Base-by-base conservation (phyloP, 805 yeast species). In the Starmerella bombicola region DNA sequence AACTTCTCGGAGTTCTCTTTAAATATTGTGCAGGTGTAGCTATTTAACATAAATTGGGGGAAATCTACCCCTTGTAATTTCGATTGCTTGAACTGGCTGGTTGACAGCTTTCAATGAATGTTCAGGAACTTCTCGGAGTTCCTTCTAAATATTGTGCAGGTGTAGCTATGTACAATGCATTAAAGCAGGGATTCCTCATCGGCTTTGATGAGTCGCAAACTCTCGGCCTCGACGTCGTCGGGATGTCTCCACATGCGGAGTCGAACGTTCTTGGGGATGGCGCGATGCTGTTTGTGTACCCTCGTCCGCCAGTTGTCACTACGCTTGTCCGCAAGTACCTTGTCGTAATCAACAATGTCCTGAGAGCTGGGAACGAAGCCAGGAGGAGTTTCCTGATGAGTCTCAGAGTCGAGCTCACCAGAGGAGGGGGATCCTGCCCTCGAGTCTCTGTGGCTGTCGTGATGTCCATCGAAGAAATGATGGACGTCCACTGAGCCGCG, bases 301-400 rank as follows among this genome's bases (percentile, higher is more conserved):
- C 83, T 64, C 24, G 61, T 60, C 40, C 66, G 68, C 86, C 86
- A 78, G 16, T 62, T 50, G 17, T 72, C 76, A 19, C 67, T 67
- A 33, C 64, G 68, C 42, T 67, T 72, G 48, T 75, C 81, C 13
- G 62, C 30, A 4, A 10, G 4, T 16, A 39, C 29, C 3, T 52
- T 52, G 17, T 54, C 55, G 32, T 44, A 45, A 21, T 55, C 60
- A 15, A 43, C 38, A 36, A 49, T 50, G 23, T 56, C 55, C 33
- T 57, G 60, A 2, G 54, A 18, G 33, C 48, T 47, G 16, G 48
- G 41, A 20, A 47, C 40, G 22, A 41, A 34, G 15, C 30, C 35
- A 7, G 35, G 35, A 7, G 25, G 23, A 8, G n/a, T 12, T 8
- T 32, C 35, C 13, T 24, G 28, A 24, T 24, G 13, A 10, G 12